These are phyloP conservation scores for Begonia peltatifolia DNA, from an alignment of 306 rosid species.

Conservation along the genomic window DNA sequence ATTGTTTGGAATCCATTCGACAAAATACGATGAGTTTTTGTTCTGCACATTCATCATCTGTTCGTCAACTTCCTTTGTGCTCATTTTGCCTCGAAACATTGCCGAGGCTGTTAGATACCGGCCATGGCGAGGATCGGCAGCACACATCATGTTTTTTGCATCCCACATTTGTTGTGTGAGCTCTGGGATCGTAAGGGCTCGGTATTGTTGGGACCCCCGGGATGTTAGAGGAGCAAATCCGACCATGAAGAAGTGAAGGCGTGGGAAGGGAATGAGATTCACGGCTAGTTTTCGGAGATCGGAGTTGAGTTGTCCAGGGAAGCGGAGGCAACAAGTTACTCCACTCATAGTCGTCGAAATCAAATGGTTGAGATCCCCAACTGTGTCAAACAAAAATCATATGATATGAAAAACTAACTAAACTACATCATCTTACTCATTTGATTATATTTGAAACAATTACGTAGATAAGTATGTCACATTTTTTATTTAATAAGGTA, in stretches of 20 bases:
- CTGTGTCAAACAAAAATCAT: conserved; percentile 19
- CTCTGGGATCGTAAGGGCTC: conserved; percentile 75
- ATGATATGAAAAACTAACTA: background rate
- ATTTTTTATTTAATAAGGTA: no score
- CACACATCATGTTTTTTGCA: conserved; percentile 78
- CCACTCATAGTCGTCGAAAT: conserved; percentile 95
- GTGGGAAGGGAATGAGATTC: conserved; percentile 71
- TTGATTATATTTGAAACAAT: no score
- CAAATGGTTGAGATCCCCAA: conserved; percentile 88
- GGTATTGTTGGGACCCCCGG: conserved; percentile 55
- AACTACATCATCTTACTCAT: background rate
- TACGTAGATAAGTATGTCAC: no score
- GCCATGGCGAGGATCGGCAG: conserved; percentile 82
- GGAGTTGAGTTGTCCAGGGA: conserved; percentile 84
- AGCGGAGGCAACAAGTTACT: conserved; percentile 83
- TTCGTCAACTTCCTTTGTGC: conserved; percentile 81
- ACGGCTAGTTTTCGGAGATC: conserved; percentile 75
- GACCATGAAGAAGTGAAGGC: conserved; percentile 79
- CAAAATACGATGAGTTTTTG: conserved; percentile 80
- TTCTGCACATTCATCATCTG: conserved; percentile 79
- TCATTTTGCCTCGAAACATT: conserved; percentile 82
- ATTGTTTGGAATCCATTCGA: conserved; percentile 85
- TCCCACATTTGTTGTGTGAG: conserved; percentile 96
- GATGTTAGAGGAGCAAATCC: conserved; percentile 85
- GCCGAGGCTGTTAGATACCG: conserved; percentile 79